Conservation (phyloP, 2,329 filamentous ascomycete genomes). For the Chaetoscypha palmicola region DNA sequence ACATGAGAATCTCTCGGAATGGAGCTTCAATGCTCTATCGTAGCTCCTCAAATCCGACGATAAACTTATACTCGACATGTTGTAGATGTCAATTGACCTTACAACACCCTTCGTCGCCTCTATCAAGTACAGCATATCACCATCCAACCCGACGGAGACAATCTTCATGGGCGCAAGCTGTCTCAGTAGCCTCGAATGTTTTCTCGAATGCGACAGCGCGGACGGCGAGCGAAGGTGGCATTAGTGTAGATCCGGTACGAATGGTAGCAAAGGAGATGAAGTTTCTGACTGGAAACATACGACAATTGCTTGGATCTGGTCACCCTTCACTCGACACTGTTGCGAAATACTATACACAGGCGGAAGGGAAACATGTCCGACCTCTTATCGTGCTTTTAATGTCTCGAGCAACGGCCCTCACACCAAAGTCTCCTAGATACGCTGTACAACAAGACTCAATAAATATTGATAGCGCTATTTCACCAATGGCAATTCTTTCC, state of each 20-base stretch:
- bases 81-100: conserved; percentile 33
- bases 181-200: conserved; percentile 62
- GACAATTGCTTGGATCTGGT: conserved; percentile 85
- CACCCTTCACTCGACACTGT: conserved; percentile 92
- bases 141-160: conserved; percentile 40
- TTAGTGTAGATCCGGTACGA: conserved; percentile 79
- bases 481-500: conserved; percentile 55
- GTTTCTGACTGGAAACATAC: conserved; percentile 87
- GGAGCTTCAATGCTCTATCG: conserved; percentile 43
- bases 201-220: conserved; percentile 57
- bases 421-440: conserved; percentile 54
- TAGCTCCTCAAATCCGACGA: conserved; percentile 32
- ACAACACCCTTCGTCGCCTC: conserved; percentile 8
- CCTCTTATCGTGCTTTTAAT: conserved; percentile 93
- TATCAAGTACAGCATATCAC: conserved; percentile 19
- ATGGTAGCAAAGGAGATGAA: conserved; percentile 96
- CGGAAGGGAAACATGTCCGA: conserved; percentile 93
- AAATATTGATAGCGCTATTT: conserved; percentile 54
- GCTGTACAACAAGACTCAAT: conserved; percentile 25
- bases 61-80: conserved; percentile 34
- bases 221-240: conserved; percentile 53
- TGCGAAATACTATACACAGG: conserved; percentile 96
- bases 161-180: conserved; percentile 71
- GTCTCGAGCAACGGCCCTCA: conserved; percentile 82
- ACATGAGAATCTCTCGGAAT: conserved; percentile 47